These are phyloP conservation scores for Bipolaris zeicola DNA, from an alignment of 2,329 filamentous ascomycete species.

Conservation along the genomic window DNA sequence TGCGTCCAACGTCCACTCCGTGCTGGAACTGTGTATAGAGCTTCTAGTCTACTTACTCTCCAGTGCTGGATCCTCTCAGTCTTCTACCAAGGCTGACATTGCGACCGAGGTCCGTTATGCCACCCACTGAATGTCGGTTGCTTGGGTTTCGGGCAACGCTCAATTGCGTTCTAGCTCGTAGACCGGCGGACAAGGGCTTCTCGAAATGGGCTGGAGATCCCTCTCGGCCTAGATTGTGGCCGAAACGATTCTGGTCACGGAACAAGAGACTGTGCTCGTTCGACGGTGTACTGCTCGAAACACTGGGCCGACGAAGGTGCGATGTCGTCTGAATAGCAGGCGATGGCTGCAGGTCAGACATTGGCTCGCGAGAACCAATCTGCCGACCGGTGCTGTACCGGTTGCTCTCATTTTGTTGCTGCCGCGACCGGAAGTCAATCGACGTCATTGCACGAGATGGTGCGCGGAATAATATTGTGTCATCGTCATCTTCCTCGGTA, in stretches of 20 bases:
- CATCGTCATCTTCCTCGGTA: constrained; percentile 43
- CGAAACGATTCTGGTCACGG: constrained; percentile 37
- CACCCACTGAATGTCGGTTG: constrained; percentile 39
- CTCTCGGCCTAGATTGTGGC: constrained; percentile 30
- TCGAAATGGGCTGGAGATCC: constrained; percentile 39
- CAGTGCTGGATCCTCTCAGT: constrained; percentile 36
- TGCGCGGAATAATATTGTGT: constrained; percentile 49
- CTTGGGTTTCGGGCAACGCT: constrained; percentile 31
- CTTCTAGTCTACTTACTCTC: constrained; percentile 37
- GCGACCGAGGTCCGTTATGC: constrained; percentile 33
- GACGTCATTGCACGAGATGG: constrained; percentile 56
- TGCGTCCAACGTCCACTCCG: not conserved
- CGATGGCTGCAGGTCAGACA: constrained; percentile 44
- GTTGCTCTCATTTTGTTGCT: constrained; percentile 35
- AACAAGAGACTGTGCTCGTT: constrained; percentile 39
- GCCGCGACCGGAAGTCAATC: constrained; percentile 47
- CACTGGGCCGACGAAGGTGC: constrained; percentile 40
- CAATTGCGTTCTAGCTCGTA: constrained; percentile 34
- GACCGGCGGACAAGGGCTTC: constrained; percentile 31
- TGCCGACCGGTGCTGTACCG: constrained; percentile 36
- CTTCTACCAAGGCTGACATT: constrained; percentile 39
- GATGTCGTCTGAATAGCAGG: constrained; percentile 36
- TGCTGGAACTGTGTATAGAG: constrained; percentile 6
- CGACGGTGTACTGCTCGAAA: constrained; percentile 23
- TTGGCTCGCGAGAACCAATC: constrained; percentile 46